Conservation (phyloP, 345 rosid genomes). For the Melaleuca alternifolia region DNA sequence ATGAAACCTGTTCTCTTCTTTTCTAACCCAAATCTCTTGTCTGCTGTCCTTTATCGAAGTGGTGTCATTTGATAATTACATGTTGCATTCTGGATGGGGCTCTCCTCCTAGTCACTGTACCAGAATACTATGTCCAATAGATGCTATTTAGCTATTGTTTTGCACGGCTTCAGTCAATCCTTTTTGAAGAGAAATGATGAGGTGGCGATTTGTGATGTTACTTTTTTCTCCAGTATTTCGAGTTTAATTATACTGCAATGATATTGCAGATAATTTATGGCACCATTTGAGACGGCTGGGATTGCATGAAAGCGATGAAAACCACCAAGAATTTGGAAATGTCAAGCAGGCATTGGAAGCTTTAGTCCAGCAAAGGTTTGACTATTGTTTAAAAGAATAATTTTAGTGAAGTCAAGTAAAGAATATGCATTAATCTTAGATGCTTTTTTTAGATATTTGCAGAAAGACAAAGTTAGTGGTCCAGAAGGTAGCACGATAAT, state of each 20-base stretch:
- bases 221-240: not conserved
- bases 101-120: not conserved
- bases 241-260: not conserved
- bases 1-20: not conserved
- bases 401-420: not conserved
- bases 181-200: not conserved
- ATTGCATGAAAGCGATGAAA: conserved; percentile 50
- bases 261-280: conserved; percentile 64
- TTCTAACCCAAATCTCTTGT: not conserved
- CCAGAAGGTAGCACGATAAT: conserved; percentile 68
- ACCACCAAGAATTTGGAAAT: conserved; percentile 63
- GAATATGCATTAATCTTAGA: not conserved
- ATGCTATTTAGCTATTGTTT: not conserved
- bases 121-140: not conserved
- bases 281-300: conserved; percentile 69
- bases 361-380: conserved; percentile 78
- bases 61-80: not conserved
- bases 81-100: not conserved
- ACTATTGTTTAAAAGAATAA: not conserved
- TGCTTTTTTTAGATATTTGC: conserved; percentile 48
- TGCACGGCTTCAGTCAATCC: not conserved
- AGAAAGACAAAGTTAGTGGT: conserved; percentile 71
- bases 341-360: conserved; percentile 67
- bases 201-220: not conserved
- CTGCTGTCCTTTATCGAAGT: not conserved